Conservation (phyloP, 768 basidiomycete species). For the Lactarius hengduanensis region DNA sequence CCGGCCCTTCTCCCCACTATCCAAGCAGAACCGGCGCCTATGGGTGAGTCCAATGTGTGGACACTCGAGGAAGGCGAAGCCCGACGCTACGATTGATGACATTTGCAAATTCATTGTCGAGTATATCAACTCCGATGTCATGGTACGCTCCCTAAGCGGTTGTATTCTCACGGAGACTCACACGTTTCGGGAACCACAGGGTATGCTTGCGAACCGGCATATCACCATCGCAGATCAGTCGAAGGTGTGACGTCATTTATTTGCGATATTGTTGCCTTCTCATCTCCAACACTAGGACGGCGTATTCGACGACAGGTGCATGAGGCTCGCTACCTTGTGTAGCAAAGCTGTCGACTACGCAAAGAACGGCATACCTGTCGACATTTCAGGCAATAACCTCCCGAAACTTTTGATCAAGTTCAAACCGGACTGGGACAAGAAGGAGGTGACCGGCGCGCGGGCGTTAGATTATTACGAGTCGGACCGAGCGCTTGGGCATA, state of each 20-base stretch:
- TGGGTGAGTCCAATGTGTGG: constrained; percentile 24
- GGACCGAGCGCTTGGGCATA: constrained; percentile 62
- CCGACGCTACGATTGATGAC: constrained; percentile 60
- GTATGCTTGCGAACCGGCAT: constrained; percentile 65
- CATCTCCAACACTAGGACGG: constrained; percentile 47
- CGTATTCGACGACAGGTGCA: constrained; percentile 55
- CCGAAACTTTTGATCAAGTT: constrained; percentile 59
- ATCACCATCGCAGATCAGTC: constrained; percentile 78
- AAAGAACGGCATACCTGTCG: constrained; percentile 69
- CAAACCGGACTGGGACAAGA: constrained; percentile 78
- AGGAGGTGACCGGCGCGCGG: constrained; percentile 41
- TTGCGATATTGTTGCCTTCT: not conserved
- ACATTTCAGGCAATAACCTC: constrained; percentile 43
- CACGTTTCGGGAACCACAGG: constrained; percentile 40
- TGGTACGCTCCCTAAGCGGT: constrained; percentile 45
- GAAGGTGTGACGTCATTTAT: constrained; percentile 40
- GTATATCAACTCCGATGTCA: constrained; percentile 79
- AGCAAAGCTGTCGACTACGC: constrained; percentile 76
- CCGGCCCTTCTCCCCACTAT: constrained; percentile 53
- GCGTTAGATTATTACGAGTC: constrained; percentile 71
- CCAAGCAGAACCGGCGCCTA: constrained; percentile 48
- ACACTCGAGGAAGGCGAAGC: constrained; percentile 33
- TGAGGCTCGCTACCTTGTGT: constrained; percentile 59
- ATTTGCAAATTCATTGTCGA: constrained; percentile 81
- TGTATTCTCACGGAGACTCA: not conserved